Percentiles rank a stretch among this genome's conserved stretches.
Conservation (phyloP, 2,329 filamentous ascomycete genomes). For the Aphanoascus verrucosus region DNA sequence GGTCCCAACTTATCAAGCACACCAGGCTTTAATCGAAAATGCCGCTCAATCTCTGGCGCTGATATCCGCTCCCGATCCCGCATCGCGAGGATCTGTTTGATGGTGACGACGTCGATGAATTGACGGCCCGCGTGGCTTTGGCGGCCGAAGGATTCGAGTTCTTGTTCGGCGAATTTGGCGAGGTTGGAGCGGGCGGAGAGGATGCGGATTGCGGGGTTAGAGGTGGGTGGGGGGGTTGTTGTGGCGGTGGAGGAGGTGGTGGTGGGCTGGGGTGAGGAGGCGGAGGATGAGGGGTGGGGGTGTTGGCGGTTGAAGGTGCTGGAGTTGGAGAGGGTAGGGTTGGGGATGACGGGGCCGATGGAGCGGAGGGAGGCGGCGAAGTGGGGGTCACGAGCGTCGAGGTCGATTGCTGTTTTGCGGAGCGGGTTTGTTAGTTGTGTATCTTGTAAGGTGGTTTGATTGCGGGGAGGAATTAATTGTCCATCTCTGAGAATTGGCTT, state of each 20-base stretch:
- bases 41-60: conserved; percentile 34
- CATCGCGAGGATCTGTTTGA: conserved; percentile 40
- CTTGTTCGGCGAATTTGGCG: conserved; percentile 43
- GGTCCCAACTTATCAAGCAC: conserved; percentile 32
- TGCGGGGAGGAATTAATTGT: neutral
- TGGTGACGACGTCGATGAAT: conserved; percentile 42
- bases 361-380: conserved; percentile 71
- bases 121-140: conserved; percentile 31
- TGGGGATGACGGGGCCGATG: conserved; percentile 49
- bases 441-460: conserved; percentile 8
- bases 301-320: conserved; percentile 38
- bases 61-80: conserved; percentile 34
- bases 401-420: conserved; percentile 42
- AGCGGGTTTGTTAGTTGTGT: conserved; percentile 3
- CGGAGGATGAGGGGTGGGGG: conserved; percentile 3
- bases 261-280: conserved; percentile 21
- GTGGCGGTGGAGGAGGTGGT: conserved; percentile 20
- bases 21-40: conserved; percentile 36
- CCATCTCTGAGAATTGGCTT: conserved; percentile 10
- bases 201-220: conserved; percentile 47
- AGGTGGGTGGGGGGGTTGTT: conserved; percentile 19
- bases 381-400: conserved; percentile 51
- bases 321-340: conserved; percentile 45
- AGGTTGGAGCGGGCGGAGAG: conserved; percentile 44
- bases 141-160: conserved; percentile 42